Base-by-base conservation (phyloP, 441 rosid genomes). In the Bocquillonia castaneifolia region DNA sequence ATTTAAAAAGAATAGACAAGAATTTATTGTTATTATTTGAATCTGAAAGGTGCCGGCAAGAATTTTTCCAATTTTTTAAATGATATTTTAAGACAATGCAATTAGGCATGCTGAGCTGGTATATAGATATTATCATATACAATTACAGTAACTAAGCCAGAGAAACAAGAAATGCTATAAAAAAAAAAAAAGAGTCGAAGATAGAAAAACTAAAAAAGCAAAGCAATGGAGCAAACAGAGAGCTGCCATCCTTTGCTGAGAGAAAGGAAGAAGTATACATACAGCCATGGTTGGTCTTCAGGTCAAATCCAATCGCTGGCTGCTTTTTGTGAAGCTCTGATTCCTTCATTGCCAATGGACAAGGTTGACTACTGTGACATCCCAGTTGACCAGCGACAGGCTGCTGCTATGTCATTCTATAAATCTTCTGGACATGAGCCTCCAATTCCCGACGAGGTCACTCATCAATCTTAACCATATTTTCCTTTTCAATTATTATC, bases 391-490 rank as follows among this genome's bases (percentile, higher is more conserved):
- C 44, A n/a, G 15, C 70, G 36, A 5, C 74, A 82, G 20, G 71
- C 84, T 34, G 7, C 76, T 12, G 50, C 23, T 29, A n/a, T n/a
- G n/a, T 77, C 83, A 48, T 87, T 84, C 79, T 76, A 77, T 61
- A 36, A 65, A 44, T 78, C 81, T 73, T 86, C 95, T 65, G 91
- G 78, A 32, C 77, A 91, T 76, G 80, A 84, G 8, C 81, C 80
- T 5, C 91, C 92, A n/a, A 25, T 90, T 57, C 79, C 92, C 45
- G 83, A 88, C 23, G 87, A 90, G 96, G 96, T 87, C 23, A 51
- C 29, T 29, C 53, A 92, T 87, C 20, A 58, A 36, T 29, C 64
- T 29, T 39, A 15, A 25, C n/a, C 18, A 3, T 40, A 2, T 7
- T 13, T 23, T 1, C 10, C 8, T 13, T 29, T 47, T 37, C 45